Base-by-base conservation (phyloP, 768 basidiomycete species). In the Asterophora parasitica region DNA sequence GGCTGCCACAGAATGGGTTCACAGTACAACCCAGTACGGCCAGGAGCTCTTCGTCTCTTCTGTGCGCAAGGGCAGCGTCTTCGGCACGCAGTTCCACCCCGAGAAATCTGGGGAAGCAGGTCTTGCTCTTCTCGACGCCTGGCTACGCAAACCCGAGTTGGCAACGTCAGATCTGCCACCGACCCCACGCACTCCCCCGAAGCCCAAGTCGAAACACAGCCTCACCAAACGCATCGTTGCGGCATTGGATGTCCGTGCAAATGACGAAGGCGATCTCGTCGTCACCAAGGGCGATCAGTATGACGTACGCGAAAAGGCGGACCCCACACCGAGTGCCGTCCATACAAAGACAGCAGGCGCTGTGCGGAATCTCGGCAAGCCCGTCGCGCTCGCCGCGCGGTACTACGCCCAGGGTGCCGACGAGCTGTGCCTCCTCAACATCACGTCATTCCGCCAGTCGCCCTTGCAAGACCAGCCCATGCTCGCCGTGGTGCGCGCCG, bases 261-360 rank as follows among this genome's bases (percentile, higher is more conserved):
- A 98, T 65, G 96, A 99, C 64, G 65, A 83, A 11, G 96, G 96
- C 23, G 96, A 99, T 65, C 82, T 99, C 44, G 93, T 99, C 49
- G 96, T 99, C 1, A 99, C 96, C 35, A 99, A 99, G 71, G 96
- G 96, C 48, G 96, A 99, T 66, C 96, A 96, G 65, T 99, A 99
- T 69, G 92, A 97, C 63, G 94, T 97, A 13, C 89, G 94, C 45
- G 94, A 97, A 67, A 92, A 85, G 59, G 63, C 49, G 38, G 57
- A 42, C 38, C n/a, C 59, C 8, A 60, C 48, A 35, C 42, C 61
- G 16, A 45, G 44, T 36, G 44, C 59, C 46, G 48, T 69, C 32
- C 52, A 67, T 13, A 66, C 76, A 50, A 68, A 69, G 19, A 67
- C 78, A 1, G 84, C 81, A 6, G 88, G 89, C 20, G 79, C 80